Evolutionary conservation across 73 alveolate species (phyloP), one percentile per base, ranked within the genome.

Genomic region (Blepharisma stoltei): DNA sequence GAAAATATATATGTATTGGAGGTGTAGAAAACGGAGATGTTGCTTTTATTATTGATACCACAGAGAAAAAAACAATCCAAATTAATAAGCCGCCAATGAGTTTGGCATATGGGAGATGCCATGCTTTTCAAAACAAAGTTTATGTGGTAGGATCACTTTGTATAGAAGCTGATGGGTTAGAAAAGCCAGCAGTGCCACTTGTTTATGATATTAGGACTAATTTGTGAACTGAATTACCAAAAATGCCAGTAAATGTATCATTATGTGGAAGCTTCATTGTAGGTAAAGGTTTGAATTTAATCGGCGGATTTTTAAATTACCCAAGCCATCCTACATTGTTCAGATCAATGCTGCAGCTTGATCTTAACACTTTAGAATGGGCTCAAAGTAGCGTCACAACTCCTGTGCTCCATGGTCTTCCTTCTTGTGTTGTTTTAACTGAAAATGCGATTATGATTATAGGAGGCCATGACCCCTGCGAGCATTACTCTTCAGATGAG

Each of bases 381-480:
- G 73, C 45, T 14, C 11, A 8, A 9, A 25, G 73, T 2, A 20
- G 18, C 46, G 5, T 60, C 46, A 25, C 14, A 8, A 60, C 48
- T 20, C 73, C 73, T 14, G 23, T 60, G 18, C 11, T 8, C 47
- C 14, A 60, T 60, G 73, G 73, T 0, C 46, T 60, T n/a, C 73
- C 73, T 14, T 14, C 11, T 2, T 60, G 73, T 25, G 45, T 60
- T 20, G 73, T 60, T 14, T 32, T 32, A 32, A 60, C 73, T 20
- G 49, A 14, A 60, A 11, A n/a, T 9, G 73, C 46, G 4, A 38
- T 60, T 25, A 60, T 60, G 18, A 60, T 60, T 60, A 60, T 60
- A 1, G 73, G 73, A 8, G 73, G 73, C 48, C 73, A 60, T 5
- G 73, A 60, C 46, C 73, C 73, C 23, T 60, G 73, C 5, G 73